These are phyloP conservation scores for carrot (Daucus carota) DNA, from an alignment of 129 eudicot genomes.

Conservation along the genomic window DH1_v3.0 NC_030382.2:42267001-42267500, in stretches of 20 bases:
- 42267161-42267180: background rate
- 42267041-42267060: background rate
- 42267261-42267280: constrained; percentile 72
- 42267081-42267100: constrained; percentile 13
- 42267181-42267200: constrained; percentile 33
- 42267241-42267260: constrained; percentile 49
- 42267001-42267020: constrained; percentile 6
- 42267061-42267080: constrained; percentile 4
- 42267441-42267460: constrained; percentile 77
- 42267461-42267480: constrained; percentile 39
- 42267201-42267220: constrained; percentile 67
- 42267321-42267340: constrained; percentile 80
- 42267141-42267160: background rate
- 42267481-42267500: background rate
- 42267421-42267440: constrained; percentile 77
- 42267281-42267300: constrained; percentile 76
- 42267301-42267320: constrained; percentile 66
- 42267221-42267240: constrained; percentile 55
- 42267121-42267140: constrained; percentile 26
- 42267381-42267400: constrained; percentile 47
- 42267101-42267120: constrained; percentile 28
- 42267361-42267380: constrained; percentile 53
- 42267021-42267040: background rate
- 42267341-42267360: constrained; percentile 57
- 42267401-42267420: constrained; percentile 87